Percentiles rank a stretch among this genome's conserved stretches.
These are phyloP conservation scores for Primulina tabacum DNA, from an alignment of 257 asterid genomes.

Conservation along the genomic window DNA sequence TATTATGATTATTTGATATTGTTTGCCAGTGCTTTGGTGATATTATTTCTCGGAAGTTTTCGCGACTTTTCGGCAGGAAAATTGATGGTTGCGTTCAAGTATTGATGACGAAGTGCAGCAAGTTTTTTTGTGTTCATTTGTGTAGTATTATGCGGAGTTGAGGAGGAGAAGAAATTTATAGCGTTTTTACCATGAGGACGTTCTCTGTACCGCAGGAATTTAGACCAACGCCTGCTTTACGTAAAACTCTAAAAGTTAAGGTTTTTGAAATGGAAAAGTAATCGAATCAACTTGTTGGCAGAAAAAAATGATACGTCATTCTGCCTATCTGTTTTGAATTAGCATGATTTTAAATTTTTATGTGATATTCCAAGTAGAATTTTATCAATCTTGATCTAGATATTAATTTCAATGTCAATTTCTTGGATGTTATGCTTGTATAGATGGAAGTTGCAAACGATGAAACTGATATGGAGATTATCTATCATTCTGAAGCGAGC, in stretches of 20 bases:
- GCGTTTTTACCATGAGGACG: background rate
- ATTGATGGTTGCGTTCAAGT: background rate
- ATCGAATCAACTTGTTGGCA: background rate
- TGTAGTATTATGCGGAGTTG: background rate
- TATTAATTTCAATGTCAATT: background rate
- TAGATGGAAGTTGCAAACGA: conserved; percentile 54
- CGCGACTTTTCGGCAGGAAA: background rate
- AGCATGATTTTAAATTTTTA: background rate
- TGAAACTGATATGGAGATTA: conserved; percentile 46
- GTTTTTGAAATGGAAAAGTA: too few relatives aligned
- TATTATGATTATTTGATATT: too few relatives aligned
- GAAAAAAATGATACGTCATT: background rate
- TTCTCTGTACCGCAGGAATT: background rate
- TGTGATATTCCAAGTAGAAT: background rate
- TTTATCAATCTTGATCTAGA: background rate
- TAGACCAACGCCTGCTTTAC: background rate
- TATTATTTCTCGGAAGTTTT: background rate
- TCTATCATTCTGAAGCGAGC: conserved; percentile 56
- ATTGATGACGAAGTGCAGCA: background rate
- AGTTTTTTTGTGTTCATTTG: background rate
- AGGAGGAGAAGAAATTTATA: too few relatives aligned
- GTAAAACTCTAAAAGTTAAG: too few relatives aligned
- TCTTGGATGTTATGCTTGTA: background rate
- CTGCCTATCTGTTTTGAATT: background rate
- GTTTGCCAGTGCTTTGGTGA: background rate